These are phyloP conservation scores for Albugo laibachii DNA, from an alignment of 352 stramenopile species.

Conservation along the genomic window DNA sequence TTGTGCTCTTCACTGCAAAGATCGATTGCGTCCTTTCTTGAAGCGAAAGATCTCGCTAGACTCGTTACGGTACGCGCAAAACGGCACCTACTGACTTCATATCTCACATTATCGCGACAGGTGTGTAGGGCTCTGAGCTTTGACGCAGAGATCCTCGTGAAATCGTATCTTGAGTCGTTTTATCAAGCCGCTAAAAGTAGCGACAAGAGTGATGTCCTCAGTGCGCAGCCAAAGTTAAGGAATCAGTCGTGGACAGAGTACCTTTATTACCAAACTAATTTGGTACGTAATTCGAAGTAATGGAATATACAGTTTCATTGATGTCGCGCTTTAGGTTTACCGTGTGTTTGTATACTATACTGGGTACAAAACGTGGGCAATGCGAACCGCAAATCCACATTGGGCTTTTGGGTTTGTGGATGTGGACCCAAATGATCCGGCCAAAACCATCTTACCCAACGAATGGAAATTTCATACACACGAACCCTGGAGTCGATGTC, in stretches of 20 bases:
- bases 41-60: too few species aligned
- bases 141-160: conserved; percentile 29
- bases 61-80: conserved; percentile 1
- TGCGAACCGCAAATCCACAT: conserved; percentile 32
- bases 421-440: conserved; percentile 58
- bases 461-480: conserved; percentile 52
- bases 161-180: conserved; percentile 20
- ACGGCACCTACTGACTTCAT: conserved; percentile 12
- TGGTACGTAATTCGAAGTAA: conserved; percentile 15
- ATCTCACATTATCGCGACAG: conserved; percentile 12
- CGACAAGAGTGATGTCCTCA: conserved; percentile 18
- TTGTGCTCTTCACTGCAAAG: conserved; percentile 19
- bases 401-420: conserved; percentile 54
- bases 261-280: conserved; percentile 50
- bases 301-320: background rate
- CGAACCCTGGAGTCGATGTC: conserved; percentile 28
- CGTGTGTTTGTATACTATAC: conserved; percentile 73
- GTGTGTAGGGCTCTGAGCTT: conserved; percentile 18
- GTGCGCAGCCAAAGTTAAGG: conserved; percentile 15
- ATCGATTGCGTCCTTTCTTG: conserved; percentile 20
- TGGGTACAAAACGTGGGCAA: conserved; percentile 51
- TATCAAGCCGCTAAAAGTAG: conserved; percentile 10
- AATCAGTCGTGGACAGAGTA: conserved; percentile 39
- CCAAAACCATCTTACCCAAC: conserved; percentile 38
- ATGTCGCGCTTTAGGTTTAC: conserved; percentile 14